phyloP scores from a whole-genome alignment of 1,139 yeast genomes.

The Meyerozyma carpophila region DNA sequence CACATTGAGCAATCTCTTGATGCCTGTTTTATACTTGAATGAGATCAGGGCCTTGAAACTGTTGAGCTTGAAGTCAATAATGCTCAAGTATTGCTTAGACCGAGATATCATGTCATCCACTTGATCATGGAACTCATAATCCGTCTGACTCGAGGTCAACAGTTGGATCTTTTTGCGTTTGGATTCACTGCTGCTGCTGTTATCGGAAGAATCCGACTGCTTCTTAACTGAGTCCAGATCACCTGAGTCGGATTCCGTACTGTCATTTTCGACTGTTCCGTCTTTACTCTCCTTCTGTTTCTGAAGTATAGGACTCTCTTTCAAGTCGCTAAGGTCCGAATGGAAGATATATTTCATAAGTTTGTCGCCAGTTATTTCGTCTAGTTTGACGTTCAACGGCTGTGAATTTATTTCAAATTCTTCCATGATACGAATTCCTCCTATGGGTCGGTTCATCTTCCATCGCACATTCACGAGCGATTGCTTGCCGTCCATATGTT shows the following conservation, averaged over 20 bases:
- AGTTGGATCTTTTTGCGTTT: not conserved
- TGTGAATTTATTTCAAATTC: conserved; percentile 45
- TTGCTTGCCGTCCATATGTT: conserved; percentile 7
- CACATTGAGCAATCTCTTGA: conserved; percentile 54
- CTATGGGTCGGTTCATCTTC: conserved; percentile 63
- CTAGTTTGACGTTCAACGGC: conserved; percentile 55
- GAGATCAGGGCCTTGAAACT: conserved; percentile 51
- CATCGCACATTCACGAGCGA: conserved; percentile 46
- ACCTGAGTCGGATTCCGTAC: conserved; percentile 2
- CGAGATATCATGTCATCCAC: conserved; percentile 54
- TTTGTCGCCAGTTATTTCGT: conserved; percentile 55
- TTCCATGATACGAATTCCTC: conserved; percentile 61
- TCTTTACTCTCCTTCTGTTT: conserved; percentile 8
- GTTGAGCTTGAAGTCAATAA: conserved; percentile 42
- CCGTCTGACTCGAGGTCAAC: conserved; percentile 3
- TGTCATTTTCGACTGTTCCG: conserved; percentile 7
- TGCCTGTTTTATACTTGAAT: conserved; percentile 51
- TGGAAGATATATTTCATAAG: conserved; percentile 54
- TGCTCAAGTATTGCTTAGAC: conserved; percentile 53
- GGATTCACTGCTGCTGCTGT: not conserved
- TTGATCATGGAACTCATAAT: conserved; percentile 30
- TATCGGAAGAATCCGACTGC: not conserved
- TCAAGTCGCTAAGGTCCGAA: conserved; percentile 24
- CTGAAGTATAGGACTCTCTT: conserved; percentile 25
- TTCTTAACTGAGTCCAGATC: not conserved